Conservation (phyloP, 371 early-diverging fungal genomes). For the Zopfochytrium polystomum region DNA sequence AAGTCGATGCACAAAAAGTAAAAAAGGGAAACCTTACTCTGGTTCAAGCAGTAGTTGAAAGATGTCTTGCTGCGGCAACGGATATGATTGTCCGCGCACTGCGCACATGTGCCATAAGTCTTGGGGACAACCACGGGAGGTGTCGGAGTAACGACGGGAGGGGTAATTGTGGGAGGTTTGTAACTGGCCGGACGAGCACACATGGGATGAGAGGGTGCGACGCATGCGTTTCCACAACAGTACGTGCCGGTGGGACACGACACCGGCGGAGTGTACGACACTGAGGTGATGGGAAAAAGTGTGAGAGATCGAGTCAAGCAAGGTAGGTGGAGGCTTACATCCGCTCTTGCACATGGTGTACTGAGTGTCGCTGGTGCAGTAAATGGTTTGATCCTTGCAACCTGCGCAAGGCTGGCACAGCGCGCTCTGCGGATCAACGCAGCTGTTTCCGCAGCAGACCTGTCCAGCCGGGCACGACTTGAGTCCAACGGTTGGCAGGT, state of each 20-base stretch:
- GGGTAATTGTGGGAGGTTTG: not conserved
- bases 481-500: not conserved
- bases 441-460: slow-evolving; percentile 13
- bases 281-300: no score
- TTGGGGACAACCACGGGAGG: no score
- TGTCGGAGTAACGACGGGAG: not conserved
- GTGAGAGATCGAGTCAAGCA: no score
- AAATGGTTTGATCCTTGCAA: slow-evolving; percentile 1
- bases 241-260: not conserved
- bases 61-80: slow-evolving; percentile 12
- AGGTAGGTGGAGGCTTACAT: not conserved
- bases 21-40: no score
- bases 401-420: slow-evolving; percentile 14
- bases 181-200: not conserved
- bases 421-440: slow-evolving; percentile 3
- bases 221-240: not conserved
- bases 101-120: not conserved
- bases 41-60: slow-evolving; percentile 23
- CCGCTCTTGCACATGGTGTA: slow-evolving; percentile 7
- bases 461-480: slow-evolving; percentile 8
- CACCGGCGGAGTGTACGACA: not conserved
- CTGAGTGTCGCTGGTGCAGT: slow-evolving; percentile 9
- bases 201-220: not conserved
- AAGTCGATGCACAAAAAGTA: no score
- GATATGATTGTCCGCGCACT: slow-evolving; percentile 14